Evolutionary conservation across 2,329 filamentous ascomycete species (phyloP).

Genomic region (Fusarium setosum): DNA sequence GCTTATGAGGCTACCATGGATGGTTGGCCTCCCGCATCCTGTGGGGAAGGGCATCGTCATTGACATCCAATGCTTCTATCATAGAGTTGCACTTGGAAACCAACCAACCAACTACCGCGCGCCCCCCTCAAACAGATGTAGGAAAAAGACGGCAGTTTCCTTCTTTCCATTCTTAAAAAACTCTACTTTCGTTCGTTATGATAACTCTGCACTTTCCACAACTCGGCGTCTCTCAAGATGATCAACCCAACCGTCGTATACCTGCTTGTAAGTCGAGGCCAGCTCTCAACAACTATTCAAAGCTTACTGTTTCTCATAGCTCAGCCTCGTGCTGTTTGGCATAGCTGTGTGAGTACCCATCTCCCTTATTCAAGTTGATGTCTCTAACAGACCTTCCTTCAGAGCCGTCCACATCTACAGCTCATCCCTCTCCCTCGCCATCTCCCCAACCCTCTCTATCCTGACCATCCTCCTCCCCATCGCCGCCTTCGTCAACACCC

Average conservation of each 20-base stretch:
- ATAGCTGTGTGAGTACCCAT: slow-evolving; percentile 45
- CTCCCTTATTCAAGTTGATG: rapidly evolving
- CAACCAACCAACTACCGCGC: not conserved
- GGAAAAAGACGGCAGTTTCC: not conserved
- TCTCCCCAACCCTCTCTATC: slow-evolving; percentile 50
- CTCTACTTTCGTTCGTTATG: not conserved
- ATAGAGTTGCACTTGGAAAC: not conserved
- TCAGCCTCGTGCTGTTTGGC: slow-evolving; percentile 45
- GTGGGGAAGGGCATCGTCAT: slow-evolving; percentile 13
- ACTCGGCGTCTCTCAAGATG: slow-evolving; percentile 24
- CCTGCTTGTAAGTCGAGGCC: slow-evolving; percentile 41
- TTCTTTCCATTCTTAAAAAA: not conserved
- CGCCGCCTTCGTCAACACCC: slow-evolving; percentile 50
- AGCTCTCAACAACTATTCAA: too few species aligned
- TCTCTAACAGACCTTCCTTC: slow-evolving; percentile 1
- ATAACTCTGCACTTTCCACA: too few species aligned
- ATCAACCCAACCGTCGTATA: slow-evolving; percentile 46
- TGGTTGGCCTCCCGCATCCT: slow-evolving; percentile 28
- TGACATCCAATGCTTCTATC: not conserved
- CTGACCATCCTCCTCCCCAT: slow-evolving; percentile 55
- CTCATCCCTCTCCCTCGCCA: slow-evolving; percentile 53
- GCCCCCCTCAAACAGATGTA: not conserved
- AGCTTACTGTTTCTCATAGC: slow-evolving; percentile 26
- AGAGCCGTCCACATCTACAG: slow-evolving; percentile 55
- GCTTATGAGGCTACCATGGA: not conserved